Conservation (phyloP, 805 yeast genomes). For the Kuraishia capsulata region DNA sequence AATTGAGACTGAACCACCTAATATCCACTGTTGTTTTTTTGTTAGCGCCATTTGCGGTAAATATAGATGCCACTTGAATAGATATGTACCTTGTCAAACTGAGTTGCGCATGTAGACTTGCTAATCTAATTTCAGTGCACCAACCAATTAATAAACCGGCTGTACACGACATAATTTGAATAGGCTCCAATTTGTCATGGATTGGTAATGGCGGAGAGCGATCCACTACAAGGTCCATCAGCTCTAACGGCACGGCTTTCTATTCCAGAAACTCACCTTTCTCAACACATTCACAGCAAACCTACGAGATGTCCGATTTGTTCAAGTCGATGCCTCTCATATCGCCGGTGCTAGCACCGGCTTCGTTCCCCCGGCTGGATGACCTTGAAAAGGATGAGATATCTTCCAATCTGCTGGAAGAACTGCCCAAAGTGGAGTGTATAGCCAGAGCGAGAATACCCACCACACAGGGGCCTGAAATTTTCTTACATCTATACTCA, state of each 20-base stretch:
- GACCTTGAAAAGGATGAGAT: conserved; percentile 10
- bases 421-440: conserved; percentile 74
- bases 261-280: no score
- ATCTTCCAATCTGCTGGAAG: conserved; percentile 36
- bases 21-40: conserved; percentile 18
- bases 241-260: no score
- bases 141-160: no score
- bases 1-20: conserved; percentile 16
- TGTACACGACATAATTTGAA: not conserved
- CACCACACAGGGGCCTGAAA: conserved; percentile 91
- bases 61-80: no score
- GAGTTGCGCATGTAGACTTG: no score
- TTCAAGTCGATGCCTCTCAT: conserved; percentile 27
- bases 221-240: no score
- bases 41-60: conserved; percentile 10
- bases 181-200: not conserved
- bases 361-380: conserved; percentile 16
- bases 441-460: conserved; percentile 95
- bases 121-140: no score
- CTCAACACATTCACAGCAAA: no score
- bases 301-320: conserved; percentile 12
- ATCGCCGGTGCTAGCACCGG: conserved; percentile 27
- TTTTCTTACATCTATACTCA: conserved; percentile 80
- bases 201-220: not conserved
- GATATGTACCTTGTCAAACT: no score